These are phyloP conservation scores for Prunus armeniaca DNA, from an alignment of 306 rosid species.

Conservation along the genomic window DNA sequence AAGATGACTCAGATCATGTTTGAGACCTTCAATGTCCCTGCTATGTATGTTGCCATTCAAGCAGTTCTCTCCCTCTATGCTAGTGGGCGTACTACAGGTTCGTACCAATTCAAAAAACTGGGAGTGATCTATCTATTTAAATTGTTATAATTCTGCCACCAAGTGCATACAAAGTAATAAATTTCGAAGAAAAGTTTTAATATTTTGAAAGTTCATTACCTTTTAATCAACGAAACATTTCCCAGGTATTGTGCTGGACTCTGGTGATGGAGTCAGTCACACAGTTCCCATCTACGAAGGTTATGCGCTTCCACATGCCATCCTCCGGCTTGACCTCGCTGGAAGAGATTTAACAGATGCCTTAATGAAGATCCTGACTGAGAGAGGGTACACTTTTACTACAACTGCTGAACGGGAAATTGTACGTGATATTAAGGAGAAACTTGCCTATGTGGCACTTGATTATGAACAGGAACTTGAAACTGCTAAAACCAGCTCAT, in stretches of 20 bases:
- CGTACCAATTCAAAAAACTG: background rate
- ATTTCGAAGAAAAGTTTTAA: background rate
- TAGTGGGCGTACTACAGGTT: conserved; percentile 47
- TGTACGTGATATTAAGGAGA: conserved; percentile 45
- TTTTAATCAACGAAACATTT: background rate
- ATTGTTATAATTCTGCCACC: background rate
- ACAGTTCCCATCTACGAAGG: conserved; percentile 43
- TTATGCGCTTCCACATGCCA: conserved; percentile 41
- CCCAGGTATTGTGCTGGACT: conserved; percentile 40
- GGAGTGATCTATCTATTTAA: background rate
- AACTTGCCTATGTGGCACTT: conserved; percentile 46
- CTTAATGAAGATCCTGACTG: conserved; percentile 43
- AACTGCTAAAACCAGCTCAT: conserved; percentile 35
- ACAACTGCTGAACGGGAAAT: conserved; percentile 50
- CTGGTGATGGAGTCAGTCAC: conserved; percentile 49
- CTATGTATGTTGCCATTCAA: conserved; percentile 46
- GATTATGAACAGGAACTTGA: conserved; percentile 45
- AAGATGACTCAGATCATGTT: conserved; percentile 49
- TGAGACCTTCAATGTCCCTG: conserved; percentile 45
- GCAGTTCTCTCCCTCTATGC: conserved; percentile 47
- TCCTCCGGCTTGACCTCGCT: conserved; percentile 44
- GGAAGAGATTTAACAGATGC: conserved; percentile 45
- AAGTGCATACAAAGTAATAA: background rate
- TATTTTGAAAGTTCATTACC: background rate
- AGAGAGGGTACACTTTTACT: conserved; percentile 42